Base-by-base conservation (phyloP, 31 red algal species). In the Endocladia muricata region DNA sequence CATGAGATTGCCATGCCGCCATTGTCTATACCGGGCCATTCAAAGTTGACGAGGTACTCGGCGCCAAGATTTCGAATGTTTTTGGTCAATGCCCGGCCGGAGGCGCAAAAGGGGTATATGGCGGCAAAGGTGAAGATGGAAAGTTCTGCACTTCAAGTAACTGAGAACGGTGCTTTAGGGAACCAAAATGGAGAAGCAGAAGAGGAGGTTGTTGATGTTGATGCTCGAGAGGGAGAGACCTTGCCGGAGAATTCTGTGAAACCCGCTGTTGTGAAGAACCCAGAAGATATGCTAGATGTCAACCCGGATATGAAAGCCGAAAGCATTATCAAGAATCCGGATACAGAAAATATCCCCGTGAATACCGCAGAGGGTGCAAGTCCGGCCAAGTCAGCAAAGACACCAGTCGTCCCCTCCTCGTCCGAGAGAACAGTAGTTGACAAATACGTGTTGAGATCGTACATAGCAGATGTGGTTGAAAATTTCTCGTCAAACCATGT, bases 391-490 rank as follows among this genome's bases (percentile, higher is more conserved):
- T 41, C 26, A 1, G 49, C 32, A n/a, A 54, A 76, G 19, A 57
- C 43, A 11, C 21, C 3, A 36, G 44, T 70, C 59, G 34, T 41
- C 51, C 49, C 30, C 19, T n/a, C 55, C 13, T 28, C 9, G 59
- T 47, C 33, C 31, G 42, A 63, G 41, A 21, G 61, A 59, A 77
- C 77, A 43, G 37, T 74, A 40, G 59, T 79, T 2, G 73, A 79
- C 37, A 61, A 67, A 5, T 76, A 78, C 71, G 68, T 92, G 9
- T 29, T 85, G 42, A 23, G 88, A 9, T 59, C 60, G 25, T 80
- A 81, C 30, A 79, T 85, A 40, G 73, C 73, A 22, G 82, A 92
- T 67, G 73, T 92, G 33, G 73, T 92, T 22, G 88, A 92, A 43
- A 92, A 92, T 64, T 92, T 92, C 61, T 41, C 66, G 5, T 44